Conservation (phyloP, 306 rosid genomes). For the Neltuma alba region DNA sequence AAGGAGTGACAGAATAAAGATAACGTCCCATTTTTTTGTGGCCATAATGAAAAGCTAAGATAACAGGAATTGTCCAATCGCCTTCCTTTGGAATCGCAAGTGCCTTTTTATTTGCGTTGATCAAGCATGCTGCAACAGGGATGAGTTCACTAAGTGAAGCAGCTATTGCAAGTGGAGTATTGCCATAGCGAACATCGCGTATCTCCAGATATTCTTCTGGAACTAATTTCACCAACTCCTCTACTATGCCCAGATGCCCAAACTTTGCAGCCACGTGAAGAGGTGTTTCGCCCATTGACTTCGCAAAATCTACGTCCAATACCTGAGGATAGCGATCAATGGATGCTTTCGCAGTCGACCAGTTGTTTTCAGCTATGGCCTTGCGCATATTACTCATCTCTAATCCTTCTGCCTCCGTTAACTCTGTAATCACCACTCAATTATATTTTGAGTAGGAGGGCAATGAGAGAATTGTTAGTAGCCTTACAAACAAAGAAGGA, state of each 20-base stretch:
- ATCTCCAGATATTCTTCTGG: not conserved
- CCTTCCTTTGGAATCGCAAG: not conserved
- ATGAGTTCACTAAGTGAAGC: not conserved
- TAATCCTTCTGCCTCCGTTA: not conserved
- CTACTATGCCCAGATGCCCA: not conserved
- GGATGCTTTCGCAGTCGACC: not conserved
- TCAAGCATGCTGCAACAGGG: not conserved
- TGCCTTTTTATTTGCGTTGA: not conserved
- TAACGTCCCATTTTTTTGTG: not conserved
- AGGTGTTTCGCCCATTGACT: not conserved
- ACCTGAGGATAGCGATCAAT: not conserved
- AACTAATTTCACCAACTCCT: not conserved
- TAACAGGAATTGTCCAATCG: not conserved
- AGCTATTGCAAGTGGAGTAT: not conserved
- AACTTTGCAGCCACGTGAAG: not conserved
- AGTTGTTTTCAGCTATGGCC: not conserved
- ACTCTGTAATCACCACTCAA: no score
- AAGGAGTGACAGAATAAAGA: not conserved
- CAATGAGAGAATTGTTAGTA: no score
- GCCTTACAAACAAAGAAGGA: no score
- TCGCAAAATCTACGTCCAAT: not conserved
- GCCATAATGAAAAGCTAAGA: accelerated
- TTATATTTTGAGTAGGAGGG: no score
- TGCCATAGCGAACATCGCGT: not conserved
- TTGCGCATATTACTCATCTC: not conserved